Evolutionary conservation across 1,139 yeast species (phyloP).

Genomic region (Candida glucosophila): DNA sequence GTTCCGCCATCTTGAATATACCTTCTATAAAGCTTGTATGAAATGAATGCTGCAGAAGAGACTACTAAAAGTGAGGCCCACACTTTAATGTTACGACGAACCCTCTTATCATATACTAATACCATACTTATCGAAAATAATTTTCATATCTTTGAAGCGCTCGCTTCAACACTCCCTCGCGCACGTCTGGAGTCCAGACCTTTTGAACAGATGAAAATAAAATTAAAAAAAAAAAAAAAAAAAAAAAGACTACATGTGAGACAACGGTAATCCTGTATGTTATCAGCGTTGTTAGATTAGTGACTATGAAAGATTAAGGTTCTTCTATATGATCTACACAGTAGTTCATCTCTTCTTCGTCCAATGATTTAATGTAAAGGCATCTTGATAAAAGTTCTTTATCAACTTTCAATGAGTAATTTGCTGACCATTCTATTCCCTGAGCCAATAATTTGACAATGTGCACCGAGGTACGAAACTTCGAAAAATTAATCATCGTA

Average conservation of each 20-base stretch:
- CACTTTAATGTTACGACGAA: constrained; percentile 20
- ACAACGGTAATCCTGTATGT: too few species aligned
- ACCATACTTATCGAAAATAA: neutral
- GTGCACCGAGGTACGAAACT: constrained; percentile 68
- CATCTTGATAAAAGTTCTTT: constrained; percentile 73
- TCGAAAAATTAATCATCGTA: constrained; percentile 62
- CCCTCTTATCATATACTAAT: constrained; percentile 4
- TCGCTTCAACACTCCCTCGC: neutral
- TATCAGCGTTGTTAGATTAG: too few species aligned
- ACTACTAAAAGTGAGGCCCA: constrained; percentile 31
- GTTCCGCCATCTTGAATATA: constrained; percentile 1
- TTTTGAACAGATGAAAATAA: neutral
- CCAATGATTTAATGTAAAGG: constrained; percentile 67
- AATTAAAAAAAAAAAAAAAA: neutral
- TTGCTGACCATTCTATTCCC: constrained; percentile 76
- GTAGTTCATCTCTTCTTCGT: constrained; percentile 66
- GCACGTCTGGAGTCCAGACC: too few species aligned
- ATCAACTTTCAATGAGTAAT: constrained; percentile 43
- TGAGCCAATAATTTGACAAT: constrained; percentile 75
- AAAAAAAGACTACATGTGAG: neutral
- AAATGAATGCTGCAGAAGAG: constrained; percentile 26
- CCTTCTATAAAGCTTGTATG: constrained; percentile 20
- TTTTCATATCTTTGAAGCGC: neutral
- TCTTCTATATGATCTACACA: constrained; percentile 13
- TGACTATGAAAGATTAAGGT: too few species aligned